Conservation (phyloP, 164 flowering plant species). For the Buxus sempervirens region DNA sequence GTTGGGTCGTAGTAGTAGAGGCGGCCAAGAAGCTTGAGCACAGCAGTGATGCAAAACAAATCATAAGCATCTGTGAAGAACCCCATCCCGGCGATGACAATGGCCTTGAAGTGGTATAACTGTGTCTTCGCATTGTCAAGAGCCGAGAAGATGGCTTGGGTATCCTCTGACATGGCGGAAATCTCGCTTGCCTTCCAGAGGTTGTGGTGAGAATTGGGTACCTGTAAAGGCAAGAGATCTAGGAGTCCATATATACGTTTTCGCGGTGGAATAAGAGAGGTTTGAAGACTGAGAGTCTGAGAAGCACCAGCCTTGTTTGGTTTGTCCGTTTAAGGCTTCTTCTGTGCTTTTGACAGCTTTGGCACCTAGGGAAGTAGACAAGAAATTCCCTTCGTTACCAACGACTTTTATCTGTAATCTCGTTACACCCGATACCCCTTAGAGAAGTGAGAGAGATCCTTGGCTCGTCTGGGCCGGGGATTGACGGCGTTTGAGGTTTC, state of each 20-base stretch:
- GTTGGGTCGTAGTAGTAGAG: constrained; percentile 7
- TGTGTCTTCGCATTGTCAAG: constrained; percentile 29
- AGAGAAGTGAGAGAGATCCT: too few relatives aligned
- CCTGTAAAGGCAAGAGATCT: neutral
- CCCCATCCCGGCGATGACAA: constrained; percentile 29
- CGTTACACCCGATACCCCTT: constrained; percentile 1
- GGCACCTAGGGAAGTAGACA: neutral
- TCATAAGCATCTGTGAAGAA: constrained; percentile 31
- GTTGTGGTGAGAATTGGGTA: neutral
- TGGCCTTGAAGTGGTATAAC: constrained; percentile 28
- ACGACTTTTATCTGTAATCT: constrained; percentile 1
- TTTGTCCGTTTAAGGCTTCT: neutral
- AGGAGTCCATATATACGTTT: neutral
- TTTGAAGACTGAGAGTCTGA: neutral
- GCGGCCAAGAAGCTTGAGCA: constrained; percentile 16
- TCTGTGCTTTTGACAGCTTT: neutral
- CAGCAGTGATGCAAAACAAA: constrained; percentile 28
- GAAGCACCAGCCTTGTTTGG: neutral
- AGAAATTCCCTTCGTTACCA: constrained; percentile 10
- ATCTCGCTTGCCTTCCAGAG: neutral
- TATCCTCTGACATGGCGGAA: constrained; percentile 8
- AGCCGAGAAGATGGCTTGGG: constrained; percentile 18
- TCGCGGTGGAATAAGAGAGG: too few relatives aligned
- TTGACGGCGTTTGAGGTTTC: too few relatives aligned
- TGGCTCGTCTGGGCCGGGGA: neutral